Percentiles rank a stretch among this genome's conserved stretches.
Conservation (phyloP, 768 basidiomycete genomes). For the Auricularia cornea region DNA sequence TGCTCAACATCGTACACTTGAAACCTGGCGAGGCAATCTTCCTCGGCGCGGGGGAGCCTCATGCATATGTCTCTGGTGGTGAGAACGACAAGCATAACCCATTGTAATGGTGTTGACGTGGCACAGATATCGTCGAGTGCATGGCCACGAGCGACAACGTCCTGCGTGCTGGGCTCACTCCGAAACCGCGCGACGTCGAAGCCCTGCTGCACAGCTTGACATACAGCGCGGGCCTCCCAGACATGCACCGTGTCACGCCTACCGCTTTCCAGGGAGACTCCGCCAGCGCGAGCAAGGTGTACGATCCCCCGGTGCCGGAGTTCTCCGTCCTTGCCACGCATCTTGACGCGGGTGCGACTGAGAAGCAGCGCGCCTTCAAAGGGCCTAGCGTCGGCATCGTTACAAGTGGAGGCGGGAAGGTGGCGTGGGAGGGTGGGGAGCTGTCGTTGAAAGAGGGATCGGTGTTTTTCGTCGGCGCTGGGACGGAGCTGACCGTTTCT, state of each 20-base stretch:
- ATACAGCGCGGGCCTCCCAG: slow-evolving; percentile 62
- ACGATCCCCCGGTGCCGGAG: slow-evolving; percentile 89
- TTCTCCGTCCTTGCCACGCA: slow-evolving; percentile 74
- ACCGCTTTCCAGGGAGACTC: slow-evolving; percentile 30
- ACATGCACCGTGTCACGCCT: slow-evolving; percentile 64
- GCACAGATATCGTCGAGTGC: slow-evolving; percentile 90
- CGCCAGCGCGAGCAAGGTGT: slow-evolving; percentile 40
- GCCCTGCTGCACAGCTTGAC: slow-evolving; percentile 85
- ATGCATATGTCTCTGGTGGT: slow-evolving; percentile 94
- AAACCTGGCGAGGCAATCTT: slow-evolving; percentile 86
- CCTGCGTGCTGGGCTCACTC: slow-evolving; percentile 95
- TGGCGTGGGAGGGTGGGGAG: slow-evolving; percentile 25
- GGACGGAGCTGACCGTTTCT: slow-evolving; percentile 43
- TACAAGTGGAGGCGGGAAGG: slow-evolving; percentile 54
- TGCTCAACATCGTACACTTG: slow-evolving; percentile 80
- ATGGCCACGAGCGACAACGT: slow-evolving; percentile 99
- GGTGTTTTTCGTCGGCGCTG: slow-evolving; percentile 78
- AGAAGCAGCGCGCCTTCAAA: slow-evolving; percentile 51
- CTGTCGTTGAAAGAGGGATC: slow-evolving; percentile 52
- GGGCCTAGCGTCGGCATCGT: slow-evolving; percentile 84
- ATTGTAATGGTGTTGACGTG: neutral
- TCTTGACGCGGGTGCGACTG: slow-evolving; percentile 36
- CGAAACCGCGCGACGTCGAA: slow-evolving; percentile 88
- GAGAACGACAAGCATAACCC: neutral
- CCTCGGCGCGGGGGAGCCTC: slow-evolving; percentile 91